A percentile compares a stretch with the other conserved stretches of the same genome.
These are phyloP conservation scores for Elsinoe arachidis DNA, from an alignment of 2,329 filamentous ascomycete species.

Conservation along the genomic window DNA sequence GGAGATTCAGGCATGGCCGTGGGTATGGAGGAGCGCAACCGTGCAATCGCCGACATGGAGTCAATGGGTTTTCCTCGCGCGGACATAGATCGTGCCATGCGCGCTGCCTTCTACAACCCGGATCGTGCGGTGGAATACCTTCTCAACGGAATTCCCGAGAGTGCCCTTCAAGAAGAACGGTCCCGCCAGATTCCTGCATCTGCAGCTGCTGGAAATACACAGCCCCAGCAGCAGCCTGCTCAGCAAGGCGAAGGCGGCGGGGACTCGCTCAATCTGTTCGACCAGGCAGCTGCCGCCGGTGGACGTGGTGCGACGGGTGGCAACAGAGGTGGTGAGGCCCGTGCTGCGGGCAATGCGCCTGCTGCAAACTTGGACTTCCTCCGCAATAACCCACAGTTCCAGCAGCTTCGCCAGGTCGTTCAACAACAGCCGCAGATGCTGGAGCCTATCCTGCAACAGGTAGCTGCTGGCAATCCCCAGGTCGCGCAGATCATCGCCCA, in stretches of 20 bases:
- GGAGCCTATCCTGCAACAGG: conserved; percentile 93
- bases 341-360: conserved; percentile 32
- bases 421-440: conserved; percentile 98
- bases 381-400: conserved; percentile 92
- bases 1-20: conserved; percentile 78
- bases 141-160: conserved; percentile 83
- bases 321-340: conserved; percentile 43
- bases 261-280: conserved; percentile 78
- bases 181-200: conserved; percentile 32
- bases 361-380: conserved; percentile 76
- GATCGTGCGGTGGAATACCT: conserved; percentile 97
- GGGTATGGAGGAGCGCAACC: conserved; percentile 64
- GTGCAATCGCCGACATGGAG: conserved; percentile 86
- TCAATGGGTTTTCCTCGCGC: conserved; percentile 88
- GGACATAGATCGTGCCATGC: conserved; percentile 88
- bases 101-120: conserved; percentile 92
- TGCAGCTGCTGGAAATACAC: conserved; percentile 31
- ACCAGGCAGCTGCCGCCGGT: conserved; percentile 63
- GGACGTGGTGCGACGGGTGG: conserved; percentile 39
- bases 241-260: conserved; percentile 34
- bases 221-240: conserved; percentile 17
- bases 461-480: conserved; percentile 88
- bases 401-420: conserved; percentile 92
- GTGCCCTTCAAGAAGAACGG: conserved; percentile 63
- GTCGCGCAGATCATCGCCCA: conserved; percentile 85